Evolutionary conservation across 106 monocot genomes (phyloP), one percentile per base, ranked within the genome.

Genomic region (Dendrobium catenatum): DNA sequence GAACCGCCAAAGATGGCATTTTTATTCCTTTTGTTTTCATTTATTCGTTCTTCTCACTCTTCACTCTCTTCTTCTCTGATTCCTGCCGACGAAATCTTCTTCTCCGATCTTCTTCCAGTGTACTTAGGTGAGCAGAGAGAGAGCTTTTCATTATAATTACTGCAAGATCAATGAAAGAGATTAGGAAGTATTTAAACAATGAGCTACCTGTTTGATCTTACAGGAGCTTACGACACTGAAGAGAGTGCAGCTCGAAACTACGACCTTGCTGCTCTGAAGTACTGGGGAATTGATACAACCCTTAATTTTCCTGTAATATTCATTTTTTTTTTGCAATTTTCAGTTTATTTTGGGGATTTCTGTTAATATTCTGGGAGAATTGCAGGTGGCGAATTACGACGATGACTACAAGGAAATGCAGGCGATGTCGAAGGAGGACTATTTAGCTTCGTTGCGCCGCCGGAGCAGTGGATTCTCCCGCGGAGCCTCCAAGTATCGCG

Each of bases 291-390:
- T 37, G 37, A 37, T 37, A 37, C 37, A 0, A 37, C 37, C 37
- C 37, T 37, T 37, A 37, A 37, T 37, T 37, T 37, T 93, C 90
- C 74, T 90, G 89, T 81, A 85, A 86, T 91, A 16, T 85, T 74
- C 26, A 89, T 91, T 93, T 89, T 68, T 91, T 91, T 82, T 89
- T 93, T 42, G 93, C 93, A 17, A 89, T 91, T 4, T 86, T 93
- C 51, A 93, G 91, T 54, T 93, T 89, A 66, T 91, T 55, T 55
- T 55, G 6, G 55, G 15, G 55, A 0, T 9, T 13, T 55, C 55
- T 55, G 17, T 17, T 55, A 55, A 55, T 55, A 6, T 55, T 55
- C 11, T 9, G 17, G 2, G 37, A 43, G 11, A 54, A 54, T 41
- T 61, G 42, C 19, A 83, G 79, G 48, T n/a, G 54, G 26, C 24